Evolutionary conservation across 1,284 basidiomycete genomes (phyloP).

Genomic region (Ceratobasidium sp.): DNA sequence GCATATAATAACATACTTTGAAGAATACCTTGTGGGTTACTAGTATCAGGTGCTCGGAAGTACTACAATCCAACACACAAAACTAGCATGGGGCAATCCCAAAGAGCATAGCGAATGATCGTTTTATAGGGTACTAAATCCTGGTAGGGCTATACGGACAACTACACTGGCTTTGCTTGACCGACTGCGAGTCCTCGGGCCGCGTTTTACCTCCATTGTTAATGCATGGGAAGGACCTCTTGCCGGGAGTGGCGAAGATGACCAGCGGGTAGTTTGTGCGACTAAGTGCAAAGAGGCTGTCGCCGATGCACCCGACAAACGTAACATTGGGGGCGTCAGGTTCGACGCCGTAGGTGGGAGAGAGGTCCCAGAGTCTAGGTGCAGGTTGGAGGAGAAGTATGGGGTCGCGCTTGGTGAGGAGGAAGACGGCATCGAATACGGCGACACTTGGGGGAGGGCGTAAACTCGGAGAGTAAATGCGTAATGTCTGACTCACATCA

Average conservation of each 20-base stretch:
- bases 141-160: too few relatives aligned
- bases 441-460: constrained; percentile 70
- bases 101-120: too few relatives aligned
- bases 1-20: too few relatives aligned
- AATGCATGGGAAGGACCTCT: constrained; percentile 30
- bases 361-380: constrained; percentile 70
- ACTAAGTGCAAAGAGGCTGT: constrained; percentile 83
- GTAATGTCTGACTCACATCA: constrained; percentile 62
- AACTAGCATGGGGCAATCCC: too few relatives aligned
- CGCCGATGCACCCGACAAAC: constrained; percentile 78
- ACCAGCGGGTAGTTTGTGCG: constrained; percentile 80
- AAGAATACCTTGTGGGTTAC: too few relatives aligned
- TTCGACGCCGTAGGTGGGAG: constrained; percentile 51
- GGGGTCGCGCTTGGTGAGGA: constrained; percentile 65
- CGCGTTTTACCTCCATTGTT: constrained; percentile 42
- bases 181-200: constrained; percentile 36
- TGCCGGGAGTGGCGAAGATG: constrained; percentile 64
- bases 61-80: too few relatives aligned
- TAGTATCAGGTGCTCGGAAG: too few relatives aligned
- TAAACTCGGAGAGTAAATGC: constrained; percentile 36
- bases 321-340: constrained; percentile 64
- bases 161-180: too few relatives aligned
- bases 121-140: too few relatives aligned
- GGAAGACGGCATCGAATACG: constrained; percentile 79
- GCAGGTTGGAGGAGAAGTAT: constrained; percentile 85